Conservation (phyloP, 2,329 filamentous ascomycete species). For the Diaporthe velutina region DNA sequence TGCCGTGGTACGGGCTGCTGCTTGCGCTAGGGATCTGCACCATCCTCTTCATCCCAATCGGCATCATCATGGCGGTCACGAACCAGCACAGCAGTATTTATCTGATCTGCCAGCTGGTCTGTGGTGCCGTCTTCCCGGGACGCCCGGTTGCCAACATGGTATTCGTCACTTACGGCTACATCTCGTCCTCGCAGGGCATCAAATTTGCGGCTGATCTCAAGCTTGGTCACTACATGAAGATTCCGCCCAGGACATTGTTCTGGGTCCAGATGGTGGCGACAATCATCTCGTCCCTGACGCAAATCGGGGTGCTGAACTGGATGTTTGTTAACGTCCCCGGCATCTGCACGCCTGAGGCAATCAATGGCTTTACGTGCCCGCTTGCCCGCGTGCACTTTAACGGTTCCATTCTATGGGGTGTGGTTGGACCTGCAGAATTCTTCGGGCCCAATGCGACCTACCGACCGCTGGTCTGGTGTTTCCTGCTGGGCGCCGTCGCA, state of each 20-base stretch:
- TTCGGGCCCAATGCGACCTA: constrained; percentile 84
- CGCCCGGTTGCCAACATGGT: constrained; percentile 93
- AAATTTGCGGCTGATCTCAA: constrained; percentile 92
- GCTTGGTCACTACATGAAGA: constrained; percentile 90
- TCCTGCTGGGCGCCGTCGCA: constrained; percentile 80
- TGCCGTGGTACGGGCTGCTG: constrained; percentile 89
- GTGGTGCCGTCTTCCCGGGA: constrained; percentile 84
- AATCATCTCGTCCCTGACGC: constrained; percentile 81
- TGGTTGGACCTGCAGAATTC: constrained; percentile 85
- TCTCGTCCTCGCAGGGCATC: constrained; percentile 88
- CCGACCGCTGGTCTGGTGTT: constrained; percentile 83
- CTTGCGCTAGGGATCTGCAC: constrained; percentile 83
- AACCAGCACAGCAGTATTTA: constrained; percentile 91
- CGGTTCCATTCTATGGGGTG: constrained; percentile 89
- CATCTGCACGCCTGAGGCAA: constrained; percentile 83
- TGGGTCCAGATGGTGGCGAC: constrained; percentile 83
- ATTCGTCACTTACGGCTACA: constrained; percentile 92
- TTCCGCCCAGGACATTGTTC: constrained; percentile 83
- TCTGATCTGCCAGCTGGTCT: constrained; percentile 87
- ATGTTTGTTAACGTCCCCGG: constrained; percentile 84
- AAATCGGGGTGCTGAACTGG: constrained; percentile 90
- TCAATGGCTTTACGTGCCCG: constrained; percentile 90
- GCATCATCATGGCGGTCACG: constrained; percentile 93
- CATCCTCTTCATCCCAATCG: constrained; percentile 89
- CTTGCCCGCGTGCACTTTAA: constrained; percentile 92